Conservation (phyloP, 2,329 filamentous ascomycete genomes). For the Phyllosticta citribraziliensis region DNA sequence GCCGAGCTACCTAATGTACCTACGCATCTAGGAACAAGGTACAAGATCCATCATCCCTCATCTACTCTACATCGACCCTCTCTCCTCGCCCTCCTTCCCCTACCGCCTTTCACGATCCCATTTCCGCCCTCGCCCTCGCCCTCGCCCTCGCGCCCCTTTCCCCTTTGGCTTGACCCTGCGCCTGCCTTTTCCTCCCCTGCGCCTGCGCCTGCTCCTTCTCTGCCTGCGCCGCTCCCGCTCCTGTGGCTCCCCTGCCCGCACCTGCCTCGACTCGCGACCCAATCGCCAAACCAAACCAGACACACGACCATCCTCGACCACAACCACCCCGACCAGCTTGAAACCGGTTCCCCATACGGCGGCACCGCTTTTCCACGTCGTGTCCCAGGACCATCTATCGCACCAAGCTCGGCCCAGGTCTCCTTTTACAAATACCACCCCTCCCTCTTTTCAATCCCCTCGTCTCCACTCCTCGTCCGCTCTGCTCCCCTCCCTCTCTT, state of each 20-base stretch:
- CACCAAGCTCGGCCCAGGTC: conserved; percentile 10
- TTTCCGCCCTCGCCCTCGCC: neutral
- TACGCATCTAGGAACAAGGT: neutral
- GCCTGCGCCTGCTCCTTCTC: neutral
- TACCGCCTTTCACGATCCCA: conserved; percentile 9
- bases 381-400: conserved; percentile 9
- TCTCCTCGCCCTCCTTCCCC: conserved; percentile 5
- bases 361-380: conserved; percentile 1
- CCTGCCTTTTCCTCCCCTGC: neutral
- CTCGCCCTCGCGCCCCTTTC: neutral
- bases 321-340: neutral
- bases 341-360: neutral
- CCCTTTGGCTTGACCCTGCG: no score
- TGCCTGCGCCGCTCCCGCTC: no score
- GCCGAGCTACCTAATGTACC: no score
- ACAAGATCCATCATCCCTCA: neutral
- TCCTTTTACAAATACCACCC: conserved; percentile 7
- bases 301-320: neutral
- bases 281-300: neutral
- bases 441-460: conserved; percentile 1
- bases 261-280: neutral
- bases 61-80: neutral
- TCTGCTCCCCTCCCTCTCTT: neutral
- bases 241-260: neutral
- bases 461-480: conserved; percentile 3